Conservation (phyloP, 208 protist species). For the Vickermania ingenoplastis region DNA sequence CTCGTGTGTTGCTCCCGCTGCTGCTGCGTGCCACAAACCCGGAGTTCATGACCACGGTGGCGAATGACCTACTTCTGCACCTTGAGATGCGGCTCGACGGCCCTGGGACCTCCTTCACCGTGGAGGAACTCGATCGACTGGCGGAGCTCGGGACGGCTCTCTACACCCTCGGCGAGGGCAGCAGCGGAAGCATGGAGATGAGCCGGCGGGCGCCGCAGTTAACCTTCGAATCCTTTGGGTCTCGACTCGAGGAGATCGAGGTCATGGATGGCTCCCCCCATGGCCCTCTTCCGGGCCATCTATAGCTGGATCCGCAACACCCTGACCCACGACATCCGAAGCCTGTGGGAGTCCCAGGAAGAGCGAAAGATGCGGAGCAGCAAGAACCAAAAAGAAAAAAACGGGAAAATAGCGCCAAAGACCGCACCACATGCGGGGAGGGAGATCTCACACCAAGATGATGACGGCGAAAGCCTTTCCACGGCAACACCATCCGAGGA, state of each 20-base stretch:
- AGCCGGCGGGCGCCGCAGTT: not conserved
- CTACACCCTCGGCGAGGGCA: slow-evolving; percentile 26
- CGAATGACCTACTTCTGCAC: slow-evolving; percentile 46
- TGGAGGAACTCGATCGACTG: slow-evolving; percentile 41
- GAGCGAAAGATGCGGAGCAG: too few species aligned
- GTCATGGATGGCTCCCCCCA: slow-evolving; percentile 9
- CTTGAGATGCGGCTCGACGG: slow-evolving; percentile 60
- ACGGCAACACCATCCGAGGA: too few species aligned
- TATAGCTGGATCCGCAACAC: not conserved
- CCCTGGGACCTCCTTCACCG: slow-evolving; percentile 19
- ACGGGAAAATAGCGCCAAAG: too few species aligned
- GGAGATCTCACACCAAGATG: too few species aligned
- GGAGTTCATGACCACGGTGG: slow-evolving; percentile 56
- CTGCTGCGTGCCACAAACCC: slow-evolving; percentile 51
- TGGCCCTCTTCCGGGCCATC: not conserved
- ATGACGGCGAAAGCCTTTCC: too few species aligned
- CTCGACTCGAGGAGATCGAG: slow-evolving; percentile 9
- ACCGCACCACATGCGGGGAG: too few species aligned
- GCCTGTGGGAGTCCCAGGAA: too few species aligned
- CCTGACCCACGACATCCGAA: not conserved
- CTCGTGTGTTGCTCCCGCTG: slow-evolving; percentile 44
- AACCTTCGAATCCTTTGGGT: not conserved
- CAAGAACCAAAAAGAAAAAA: too few species aligned
- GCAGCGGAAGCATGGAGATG: not conserved
- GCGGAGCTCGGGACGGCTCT: slow-evolving; percentile 54